Base-by-base conservation (phyloP, 1,139 yeast genomes). In the Geotrichum klebahnii region DNA sequence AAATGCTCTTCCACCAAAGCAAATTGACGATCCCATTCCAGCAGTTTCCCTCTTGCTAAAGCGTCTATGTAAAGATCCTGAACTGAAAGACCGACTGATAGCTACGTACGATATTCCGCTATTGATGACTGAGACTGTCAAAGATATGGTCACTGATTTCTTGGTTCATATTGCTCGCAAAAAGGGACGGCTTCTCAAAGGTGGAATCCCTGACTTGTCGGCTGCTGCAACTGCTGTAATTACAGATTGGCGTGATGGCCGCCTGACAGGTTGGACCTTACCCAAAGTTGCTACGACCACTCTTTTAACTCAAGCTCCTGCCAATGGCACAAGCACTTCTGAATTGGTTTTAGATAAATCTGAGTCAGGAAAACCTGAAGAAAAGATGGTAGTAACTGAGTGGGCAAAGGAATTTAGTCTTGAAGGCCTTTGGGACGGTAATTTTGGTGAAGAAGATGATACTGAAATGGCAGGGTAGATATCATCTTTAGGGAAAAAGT, bases 171-270 rank as follows among this genome's bases (percentile, higher is more conserved):
- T 92, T 57, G 96, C 98, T 22, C 82, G 98, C 68, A 79, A 81
- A 59, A 82, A 87, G 69, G 99, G 99, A 50, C 80, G 97, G 67
- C 75, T 92, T 57, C 89, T 96, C 47, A 85, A 80, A 65, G 96
- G 96, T 43, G 99, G 98, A 63, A 71, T 92, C 52, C 96, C 98
- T 48, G 89, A 92, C 67, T 68, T 92, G 59, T 82, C 81, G 52
- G 77, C 92, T 56, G 96, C 98, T 10, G 96, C 95, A 36, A 69
- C 79, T 61, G 76, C 87, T 32, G 85, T 92, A 3, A 76, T 94
- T 63, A 87, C 81, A 59, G 99, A 92, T 70, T 94, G 97, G 97
- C 82, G 97, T 71, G 97, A 90, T 68, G 98, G 98, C 53, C 81
- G 95, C 65, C 79, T 92, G 59, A 70, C 83, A 51, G 96, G 97